Base-by-base conservation (phyloP, 805 yeast genomes). In the Candida patagonica region DNA sequence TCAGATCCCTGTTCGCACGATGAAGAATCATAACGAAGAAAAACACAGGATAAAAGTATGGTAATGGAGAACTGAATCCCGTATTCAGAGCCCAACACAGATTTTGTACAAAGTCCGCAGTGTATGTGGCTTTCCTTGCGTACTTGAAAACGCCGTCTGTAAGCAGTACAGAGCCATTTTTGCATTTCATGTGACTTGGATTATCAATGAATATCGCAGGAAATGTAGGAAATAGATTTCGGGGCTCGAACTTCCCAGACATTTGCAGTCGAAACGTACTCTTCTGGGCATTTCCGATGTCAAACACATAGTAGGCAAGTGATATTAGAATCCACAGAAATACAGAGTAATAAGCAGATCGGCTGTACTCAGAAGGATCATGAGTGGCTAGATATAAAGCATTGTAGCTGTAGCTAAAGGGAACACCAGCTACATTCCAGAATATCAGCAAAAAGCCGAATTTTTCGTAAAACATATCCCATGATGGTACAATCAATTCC, bases 381-480 rank as follows among this genome's bases (percentile, higher is more conserved):
- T 85, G 95, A 66, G 78, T 77, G 50, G 78, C 78, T 54, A 92
- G 65, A 68, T 66, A 92, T 54, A 92, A 69, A 8, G 95, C 84
- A 61, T 94, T 80, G 58, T 87, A 96, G 63, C 96, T 86, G 68
- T 92, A 92, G 31, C 97, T 89, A 76, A 79, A 92, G 36, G 98
- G 98, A 30, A 92, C 98, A 54, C 98, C 98, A 24, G 96, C 96
- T 60, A 92, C 86, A 67, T 92, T 92, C 98, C 98, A 92, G 71
- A 92, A 92, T 53, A 88, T 77, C 50, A 92, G 74, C 97, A 92
- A 88, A 70, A 92, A 92, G n/a, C 98, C 98, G 55, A 92, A 92
- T 66, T 92, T 92, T 63, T 92, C 98, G 63, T 92, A 92, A 24
- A 95, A 96, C 96, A 92, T 89, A 62, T 92, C 98, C 97, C 98